Conservation (phyloP, 1,284 basidiomycete genomes). For the Leccinum colubrinum region DNA sequence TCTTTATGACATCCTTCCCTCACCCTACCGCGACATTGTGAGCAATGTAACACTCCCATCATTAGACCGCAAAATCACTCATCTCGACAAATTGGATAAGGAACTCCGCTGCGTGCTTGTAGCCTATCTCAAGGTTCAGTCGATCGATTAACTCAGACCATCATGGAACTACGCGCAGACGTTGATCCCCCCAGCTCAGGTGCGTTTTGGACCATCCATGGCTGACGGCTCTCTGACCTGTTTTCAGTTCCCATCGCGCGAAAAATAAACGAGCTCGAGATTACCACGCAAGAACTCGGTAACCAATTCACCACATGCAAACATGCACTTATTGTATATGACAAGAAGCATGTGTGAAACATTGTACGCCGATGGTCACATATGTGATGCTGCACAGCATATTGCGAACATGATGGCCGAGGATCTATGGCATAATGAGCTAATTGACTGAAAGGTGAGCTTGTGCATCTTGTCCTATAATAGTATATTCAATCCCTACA, state of each 20-base stretch:
- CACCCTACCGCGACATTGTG: no score
- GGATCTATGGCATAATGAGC: no score
- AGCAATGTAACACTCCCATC: neutral
- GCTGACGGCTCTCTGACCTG: neutral
- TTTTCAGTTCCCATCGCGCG: neutral
- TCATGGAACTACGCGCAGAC: neutral
- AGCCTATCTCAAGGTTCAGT: neutral
- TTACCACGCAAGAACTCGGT: neutral
- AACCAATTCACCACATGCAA: neutral
- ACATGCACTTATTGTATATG: neutral
- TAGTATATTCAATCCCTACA: neutral
- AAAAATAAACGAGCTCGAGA: neutral
- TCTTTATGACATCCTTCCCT: no score
- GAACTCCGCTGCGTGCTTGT: neutral
- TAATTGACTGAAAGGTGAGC: no score
- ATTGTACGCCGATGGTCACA: no score
- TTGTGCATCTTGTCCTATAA: no score
- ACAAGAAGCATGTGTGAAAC: neutral
- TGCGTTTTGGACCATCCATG: neutral
- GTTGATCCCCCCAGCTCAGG: neutral
- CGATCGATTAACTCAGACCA: neutral
- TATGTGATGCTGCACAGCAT: no score
- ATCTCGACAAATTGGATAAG: neutral
- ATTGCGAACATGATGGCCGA: no score
- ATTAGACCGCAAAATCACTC: neutral